These are phyloP conservation scores for Nicotiana undulata DNA, from an alignment of 257 asterid genomes.

Conservation along the genomic window DNA sequence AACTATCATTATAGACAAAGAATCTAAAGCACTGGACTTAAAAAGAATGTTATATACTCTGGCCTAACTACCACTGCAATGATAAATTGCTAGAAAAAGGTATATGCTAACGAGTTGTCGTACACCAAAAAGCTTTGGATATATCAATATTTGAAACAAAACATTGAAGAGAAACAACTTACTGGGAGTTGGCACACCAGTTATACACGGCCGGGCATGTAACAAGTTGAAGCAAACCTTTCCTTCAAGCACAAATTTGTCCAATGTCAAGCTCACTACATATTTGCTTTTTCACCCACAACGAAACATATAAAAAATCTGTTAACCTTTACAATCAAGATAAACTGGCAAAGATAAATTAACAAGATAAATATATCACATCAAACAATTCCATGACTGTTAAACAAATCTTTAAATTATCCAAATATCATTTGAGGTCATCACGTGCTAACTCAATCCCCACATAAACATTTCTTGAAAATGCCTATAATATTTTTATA, in stretches of 20 bases:
- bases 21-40: no score
- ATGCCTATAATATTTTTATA: not conserved
- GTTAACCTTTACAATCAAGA: not conserved
- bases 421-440: not conserved
- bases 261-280: conserved; percentile 79
- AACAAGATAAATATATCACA: not conserved
- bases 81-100: not conserved
- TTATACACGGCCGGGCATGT: conserved; percentile 50
- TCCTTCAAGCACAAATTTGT: conserved; percentile 78
- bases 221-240: conserved; percentile 48
- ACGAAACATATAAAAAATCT: not conserved
- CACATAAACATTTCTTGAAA: not conserved
- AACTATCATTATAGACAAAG: no score
- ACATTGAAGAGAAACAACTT: conserved; percentile 21
- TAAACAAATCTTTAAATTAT: not conserved
- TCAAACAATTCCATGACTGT: not conserved
- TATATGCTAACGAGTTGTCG: not conserved
- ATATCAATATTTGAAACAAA: not conserved
- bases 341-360: not conserved
- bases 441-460: not conserved
- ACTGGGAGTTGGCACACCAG: conserved; percentile 79
- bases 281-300: conserved; percentile 26
- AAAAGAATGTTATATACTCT: no score
- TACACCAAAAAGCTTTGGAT: not conserved
- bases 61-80: no score